A percentile compares a stretch with the other conserved stretches of the same genome.
Conservation (phyloP, 495 filamentous ascomycete species). For the Amorphotheca resinae region DNA sequence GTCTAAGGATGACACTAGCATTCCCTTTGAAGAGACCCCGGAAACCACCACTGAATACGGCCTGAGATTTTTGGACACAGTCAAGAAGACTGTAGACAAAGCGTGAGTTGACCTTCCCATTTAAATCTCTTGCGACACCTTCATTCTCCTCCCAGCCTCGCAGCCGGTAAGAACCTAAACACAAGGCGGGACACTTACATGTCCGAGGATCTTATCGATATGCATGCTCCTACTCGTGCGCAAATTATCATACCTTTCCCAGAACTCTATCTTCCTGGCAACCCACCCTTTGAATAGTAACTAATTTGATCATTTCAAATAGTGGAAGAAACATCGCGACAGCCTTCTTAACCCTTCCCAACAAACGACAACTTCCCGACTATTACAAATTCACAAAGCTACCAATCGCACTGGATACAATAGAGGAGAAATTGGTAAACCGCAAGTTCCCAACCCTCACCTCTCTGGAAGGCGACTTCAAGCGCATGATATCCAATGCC, state of each 20-base stretch:
- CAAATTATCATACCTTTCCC: no score
- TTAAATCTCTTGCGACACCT: conserved; percentile 1
- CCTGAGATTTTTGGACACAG: conserved; percentile 49
- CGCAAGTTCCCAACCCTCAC: conserved; percentile 50
- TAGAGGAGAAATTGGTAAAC: conserved; percentile 55
- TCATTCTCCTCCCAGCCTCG: conserved; percentile 7
- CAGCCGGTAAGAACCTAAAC: neutral
- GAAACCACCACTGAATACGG: conserved; percentile 57
- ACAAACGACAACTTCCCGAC: conserved; percentile 46
- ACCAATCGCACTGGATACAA: conserved; percentile 63
- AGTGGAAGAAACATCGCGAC: conserved; percentile 58
- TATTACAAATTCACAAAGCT: conserved; percentile 63
- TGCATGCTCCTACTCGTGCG: no score
- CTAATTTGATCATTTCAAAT: conserved; percentile 7
- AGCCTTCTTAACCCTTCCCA: conserved; percentile 57
- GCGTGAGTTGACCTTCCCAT: conserved; percentile 36
- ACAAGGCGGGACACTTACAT: neutral
- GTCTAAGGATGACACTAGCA: conserved; percentile 11
- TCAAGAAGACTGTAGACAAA: conserved; percentile 59
- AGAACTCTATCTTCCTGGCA: no score
- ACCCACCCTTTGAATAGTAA: no score
- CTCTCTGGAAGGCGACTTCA: conserved; percentile 59
- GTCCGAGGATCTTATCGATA: neutral
- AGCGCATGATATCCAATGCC: conserved; percentile 65
- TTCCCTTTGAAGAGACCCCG: conserved; percentile 37